These are phyloP conservation scores for Xylaria longipes DNA, from an alignment of 495 filamentous ascomycete genomes.

Conservation along the genomic window DNA sequence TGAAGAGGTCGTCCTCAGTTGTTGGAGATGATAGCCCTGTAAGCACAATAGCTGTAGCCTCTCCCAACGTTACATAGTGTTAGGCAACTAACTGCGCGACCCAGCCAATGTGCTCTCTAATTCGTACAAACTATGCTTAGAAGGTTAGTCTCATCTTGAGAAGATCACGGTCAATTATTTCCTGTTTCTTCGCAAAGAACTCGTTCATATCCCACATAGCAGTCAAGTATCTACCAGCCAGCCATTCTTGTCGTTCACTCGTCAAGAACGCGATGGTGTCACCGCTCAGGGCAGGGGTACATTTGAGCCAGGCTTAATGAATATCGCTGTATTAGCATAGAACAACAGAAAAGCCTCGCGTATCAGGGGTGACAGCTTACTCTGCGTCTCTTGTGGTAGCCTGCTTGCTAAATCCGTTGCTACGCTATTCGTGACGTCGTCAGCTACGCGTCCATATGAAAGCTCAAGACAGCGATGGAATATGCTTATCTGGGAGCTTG, in stretches of 20 bases:
- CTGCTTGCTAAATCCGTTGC: not conserved
- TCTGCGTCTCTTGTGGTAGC: not conserved
- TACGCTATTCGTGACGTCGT: not conserved
- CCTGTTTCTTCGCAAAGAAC: conserved; percentile 49
- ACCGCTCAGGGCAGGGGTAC: conserved; percentile 50
- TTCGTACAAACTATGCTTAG: not conserved
- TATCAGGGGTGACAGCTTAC: not conserved
- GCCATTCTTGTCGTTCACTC: conserved; percentile 52
- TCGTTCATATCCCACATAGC: conserved; percentile 57
- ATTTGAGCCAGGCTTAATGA: conserved; percentile 32
- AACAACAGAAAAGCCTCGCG: too few relatives aligned
- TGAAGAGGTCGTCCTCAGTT: too few relatives aligned
- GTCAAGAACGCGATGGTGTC: conserved; percentile 58
- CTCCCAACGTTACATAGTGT: not conserved
- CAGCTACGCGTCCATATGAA: not conserved
- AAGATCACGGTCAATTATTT: conserved; percentile 52
- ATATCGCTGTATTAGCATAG: not conserved
- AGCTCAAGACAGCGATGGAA: not conserved
- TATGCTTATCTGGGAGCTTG: not conserved
- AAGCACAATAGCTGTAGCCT: not conserved
- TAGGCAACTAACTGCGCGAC: not conserved
- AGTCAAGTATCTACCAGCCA: conserved; percentile 56
- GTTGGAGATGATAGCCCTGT: too few relatives aligned
- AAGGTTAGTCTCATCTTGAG: conserved; percentile 53
- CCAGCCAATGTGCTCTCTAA: too few relatives aligned